Base-by-base conservation (phyloP, 768 basidiomycete species). In the Lanmaoa rubissima region DNA sequence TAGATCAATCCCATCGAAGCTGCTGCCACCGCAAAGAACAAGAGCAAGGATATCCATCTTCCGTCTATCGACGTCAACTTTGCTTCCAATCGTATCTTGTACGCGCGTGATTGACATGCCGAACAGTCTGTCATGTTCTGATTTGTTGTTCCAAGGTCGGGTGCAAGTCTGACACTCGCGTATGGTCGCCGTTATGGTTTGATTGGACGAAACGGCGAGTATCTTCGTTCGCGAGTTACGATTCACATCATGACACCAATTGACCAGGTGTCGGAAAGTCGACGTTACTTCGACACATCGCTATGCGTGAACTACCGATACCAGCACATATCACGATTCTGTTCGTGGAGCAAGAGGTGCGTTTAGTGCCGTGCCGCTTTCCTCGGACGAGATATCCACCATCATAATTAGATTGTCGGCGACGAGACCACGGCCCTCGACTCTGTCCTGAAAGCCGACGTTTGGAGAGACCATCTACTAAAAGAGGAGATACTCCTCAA, bases 391-490 rank as follows among this genome's bases (percentile, higher is more conserved):
- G 36, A 26, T 1, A 17, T 16, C 51, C 13, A 66, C 51, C 13
- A 66, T 24, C 28, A 2, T 9, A 10, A 43, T 1, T 40, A 94
- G 91, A 90, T 98, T 62, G 70, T 93, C 53, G 97, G 96, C 34
- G 96, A 98, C 70, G 94, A 95, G 61, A 98, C 94, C 0, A 76
- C 78, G 1, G 97, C 97, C 3, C 79, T 99, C 42, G 90, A 94
- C 21, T 94, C 95, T 1, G 97, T 99, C 21, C 80, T 99, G n/a
- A 94, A 95, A 71, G 97, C 97, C n/a, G 97, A 99, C 69, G 97
- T 99, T 34, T 98, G 97, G 94, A 82, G 96, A 69, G 94, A 96
- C 66, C 90, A 92, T 61, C 78, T 98, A 17, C 74, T 97, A 48
- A 88, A 86, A 53, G 94, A 99, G 67, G 95, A 98, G 72, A 74